Conservation (phyloP, 1,284 basidiomycete species). For the Marasmius fiardii region DNA sequence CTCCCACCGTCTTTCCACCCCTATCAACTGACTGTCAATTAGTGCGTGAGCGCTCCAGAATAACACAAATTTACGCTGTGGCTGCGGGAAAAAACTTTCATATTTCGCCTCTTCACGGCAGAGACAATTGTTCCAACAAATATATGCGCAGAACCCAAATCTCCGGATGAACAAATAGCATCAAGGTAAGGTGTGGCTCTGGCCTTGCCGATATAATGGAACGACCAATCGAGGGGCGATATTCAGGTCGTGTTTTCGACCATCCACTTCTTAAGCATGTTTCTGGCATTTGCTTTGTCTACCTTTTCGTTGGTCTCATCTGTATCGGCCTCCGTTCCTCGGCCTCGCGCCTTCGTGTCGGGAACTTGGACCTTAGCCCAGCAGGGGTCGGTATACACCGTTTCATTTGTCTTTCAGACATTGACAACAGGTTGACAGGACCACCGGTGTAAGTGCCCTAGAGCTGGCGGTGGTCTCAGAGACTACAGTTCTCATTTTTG, state of each 20-base stretch:
- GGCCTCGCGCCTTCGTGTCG: neutral
- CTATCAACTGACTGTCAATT: too few relatives aligned
- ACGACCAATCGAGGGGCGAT: neutral
- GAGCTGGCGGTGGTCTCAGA: constrained; percentile 36
- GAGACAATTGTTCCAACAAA: neutral
- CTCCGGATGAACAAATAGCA: too few relatives aligned
- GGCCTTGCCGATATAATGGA: neutral
- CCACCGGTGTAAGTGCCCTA: constrained; percentile 34
- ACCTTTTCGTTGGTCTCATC: neutral
- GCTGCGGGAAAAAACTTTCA: neutral
- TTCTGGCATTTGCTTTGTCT: neutral
- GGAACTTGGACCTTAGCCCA: neutral
- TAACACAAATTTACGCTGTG: neutral
- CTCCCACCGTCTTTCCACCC: too few relatives aligned
- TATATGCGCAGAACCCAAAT: too few relatives aligned
- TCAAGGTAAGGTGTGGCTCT: too few relatives aligned
- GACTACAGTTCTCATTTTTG: constrained; percentile 32
- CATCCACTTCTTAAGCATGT: neutral
- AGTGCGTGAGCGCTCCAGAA: too few relatives aligned
- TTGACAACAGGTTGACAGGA: neutral
- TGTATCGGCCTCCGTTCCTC: neutral
- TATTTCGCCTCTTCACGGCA: neutral
- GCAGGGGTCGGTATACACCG: neutral
- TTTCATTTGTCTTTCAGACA: too few relatives aligned
- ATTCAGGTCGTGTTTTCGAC: neutral